Percentiles rank a stretch among this genome's conserved stretches.
These are phyloP conservation scores for Syzygium oleosum DNA, from an alignment of 345 rosid species.

Conservation along the genomic window DNA sequence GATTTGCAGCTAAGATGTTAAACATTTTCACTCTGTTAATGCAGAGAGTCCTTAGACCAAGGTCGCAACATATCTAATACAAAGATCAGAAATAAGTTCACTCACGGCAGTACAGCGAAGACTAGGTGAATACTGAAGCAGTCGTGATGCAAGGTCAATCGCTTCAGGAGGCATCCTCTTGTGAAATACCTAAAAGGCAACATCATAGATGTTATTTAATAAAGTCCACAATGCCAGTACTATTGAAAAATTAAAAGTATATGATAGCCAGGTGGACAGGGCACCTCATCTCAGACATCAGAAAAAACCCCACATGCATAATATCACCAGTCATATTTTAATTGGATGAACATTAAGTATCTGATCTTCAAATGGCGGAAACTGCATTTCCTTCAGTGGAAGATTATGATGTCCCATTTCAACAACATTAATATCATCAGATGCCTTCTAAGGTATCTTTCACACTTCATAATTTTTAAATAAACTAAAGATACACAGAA, in stretches of 20 bases:
- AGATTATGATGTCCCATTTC: background rate
- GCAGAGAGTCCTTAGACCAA: background rate
- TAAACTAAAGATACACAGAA: background rate
- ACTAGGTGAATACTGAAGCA: conserved; percentile 78
- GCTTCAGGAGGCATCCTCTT: conserved; percentile 91
- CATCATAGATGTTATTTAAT: background rate
- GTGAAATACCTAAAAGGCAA: conserved; percentile 49
- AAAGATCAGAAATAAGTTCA: background rate
- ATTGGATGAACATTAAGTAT: background rate
- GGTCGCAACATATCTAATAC: background rate
- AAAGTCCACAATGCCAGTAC: background rate
- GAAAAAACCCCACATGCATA: background rate
- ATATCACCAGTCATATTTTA: background rate
- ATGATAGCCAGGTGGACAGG: background rate
- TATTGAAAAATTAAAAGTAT: background rate
- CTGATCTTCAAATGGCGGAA: background rate
- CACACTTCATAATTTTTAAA: background rate
- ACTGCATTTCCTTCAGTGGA: background rate
- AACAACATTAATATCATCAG: background rate
- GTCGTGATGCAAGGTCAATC: conserved; percentile 74
- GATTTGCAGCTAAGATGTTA: background rate
- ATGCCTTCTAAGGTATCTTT: background rate
- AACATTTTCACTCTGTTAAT: background rate
- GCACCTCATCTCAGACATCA: background rate
- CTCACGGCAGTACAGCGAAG: conserved; percentile 77